Evolutionary conservation across 2,329 filamentous ascomycete genomes (phyloP), one percentile per base, ranked within the genome.

Genomic region (Pseudogymnoascus sp.): DNA sequence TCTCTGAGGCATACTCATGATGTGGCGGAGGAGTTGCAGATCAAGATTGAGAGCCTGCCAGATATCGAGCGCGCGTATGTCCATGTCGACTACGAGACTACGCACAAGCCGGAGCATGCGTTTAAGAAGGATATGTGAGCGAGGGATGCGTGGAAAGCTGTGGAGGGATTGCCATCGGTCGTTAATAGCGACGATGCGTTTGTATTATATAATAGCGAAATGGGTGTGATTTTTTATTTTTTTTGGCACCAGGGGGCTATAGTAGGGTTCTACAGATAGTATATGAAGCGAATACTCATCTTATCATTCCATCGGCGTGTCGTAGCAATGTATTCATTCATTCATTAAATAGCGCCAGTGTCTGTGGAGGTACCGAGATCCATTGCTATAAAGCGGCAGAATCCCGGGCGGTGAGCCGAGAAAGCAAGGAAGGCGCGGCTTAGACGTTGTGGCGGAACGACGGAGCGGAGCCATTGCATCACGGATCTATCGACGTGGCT

Each of bases 11-110:
- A 87, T 62, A 95, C 92, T 0, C 95, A 99, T 75, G 95, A 99
- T 72, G 85, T 97, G 11, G 93, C 95, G 0, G 95, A 99, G 77
- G 92, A 89, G 70, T 80, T 99, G 70, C 95, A 99, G 80, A 89
- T 89, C 67, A 97, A 97, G 79, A 81, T 97, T 2, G 95, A 99
- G 82, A 90, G 87, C 64, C 76, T 99, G 67, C 93, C 95, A 0
- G 88, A 96, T 73, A 87, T 97, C 9, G 95, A 97, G 82, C 80
- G 95, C 65, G 92, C 92, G 0, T 97, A 97, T 74, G 95, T 97
- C 19, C 95, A 99, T 75, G 93, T 97, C 17, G 95, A 99, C 75
- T 97, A 96, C 71, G 95, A 97, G 79, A 97, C 93, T 3, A 92
- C 89, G 17, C 95, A 97, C 76, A 93, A 95, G 75, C 93, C 93